These are phyloP conservation scores for Tolypocladium ophioglossoides DNA, from an alignment of 2,329 filamentous ascomycete species.

Conservation along the genomic window DNA sequence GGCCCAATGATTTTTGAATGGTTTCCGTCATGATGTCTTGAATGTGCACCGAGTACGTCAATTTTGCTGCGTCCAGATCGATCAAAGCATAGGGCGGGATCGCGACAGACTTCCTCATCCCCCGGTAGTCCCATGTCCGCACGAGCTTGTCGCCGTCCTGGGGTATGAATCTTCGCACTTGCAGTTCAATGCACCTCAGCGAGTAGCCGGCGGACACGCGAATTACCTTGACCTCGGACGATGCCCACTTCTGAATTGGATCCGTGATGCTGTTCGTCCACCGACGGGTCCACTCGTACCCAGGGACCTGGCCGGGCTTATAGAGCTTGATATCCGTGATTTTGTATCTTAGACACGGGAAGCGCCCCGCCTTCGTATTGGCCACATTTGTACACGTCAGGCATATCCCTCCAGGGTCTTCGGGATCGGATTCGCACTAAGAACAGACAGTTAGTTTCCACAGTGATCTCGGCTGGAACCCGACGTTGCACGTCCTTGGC, in stretches of 20 bases:
- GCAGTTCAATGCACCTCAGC: conserved; percentile 32
- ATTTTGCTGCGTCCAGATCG: conserved; percentile 39
- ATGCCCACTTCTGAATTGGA: conserved; percentile 46
- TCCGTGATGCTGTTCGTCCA: conserved; percentile 46
- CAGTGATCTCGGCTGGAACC: neutral
- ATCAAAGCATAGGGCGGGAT: conserved; percentile 48
- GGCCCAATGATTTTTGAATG: conserved; percentile 27
- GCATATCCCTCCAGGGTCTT: conserved; percentile 37
- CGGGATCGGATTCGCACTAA: conserved; percentile 42
- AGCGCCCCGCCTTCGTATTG: conserved; percentile 38
- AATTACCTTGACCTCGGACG: conserved; percentile 37
- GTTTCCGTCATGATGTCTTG: conserved; percentile 34
- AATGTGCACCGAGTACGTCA: conserved; percentile 40
- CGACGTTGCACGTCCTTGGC: neutral
- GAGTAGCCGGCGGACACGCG: conserved; percentile 45
- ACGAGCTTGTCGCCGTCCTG: conserved; percentile 43
- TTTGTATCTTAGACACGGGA: conserved; percentile 51
- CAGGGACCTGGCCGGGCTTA: conserved; percentile 47
- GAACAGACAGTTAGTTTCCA: neutral
- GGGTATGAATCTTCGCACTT: conserved; percentile 44
- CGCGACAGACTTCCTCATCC: conserved; percentile 33
- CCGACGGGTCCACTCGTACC: conserved; percentile 47
- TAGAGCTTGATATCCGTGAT: conserved; percentile 47
- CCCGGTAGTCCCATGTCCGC: conserved; percentile 41
- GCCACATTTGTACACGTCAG: conserved; percentile 42